phyloP scores from a whole-genome alignment of 768 basidiomycete species.

The Punctularia strigosozonata region DNA sequence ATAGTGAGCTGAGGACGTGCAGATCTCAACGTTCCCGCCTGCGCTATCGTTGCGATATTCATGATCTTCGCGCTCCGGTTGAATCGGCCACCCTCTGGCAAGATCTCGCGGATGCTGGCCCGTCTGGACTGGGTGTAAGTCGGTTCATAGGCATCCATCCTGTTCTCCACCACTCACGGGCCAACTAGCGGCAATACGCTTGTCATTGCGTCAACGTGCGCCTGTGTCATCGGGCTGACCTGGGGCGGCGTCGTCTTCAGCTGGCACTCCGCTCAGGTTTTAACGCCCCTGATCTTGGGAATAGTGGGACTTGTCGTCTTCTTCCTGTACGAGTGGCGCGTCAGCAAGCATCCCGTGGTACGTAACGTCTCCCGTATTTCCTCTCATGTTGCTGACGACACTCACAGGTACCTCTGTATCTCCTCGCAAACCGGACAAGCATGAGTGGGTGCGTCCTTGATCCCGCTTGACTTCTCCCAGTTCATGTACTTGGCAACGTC shows the following conservation, averaged over 20 bases:
- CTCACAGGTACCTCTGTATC: constrained; percentile 20
- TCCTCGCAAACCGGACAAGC: constrained; percentile 21
- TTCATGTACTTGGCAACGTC: too few species aligned
- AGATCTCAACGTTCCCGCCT: constrained; percentile 30
- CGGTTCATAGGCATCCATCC: too few species aligned
- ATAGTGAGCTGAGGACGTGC: neutral
- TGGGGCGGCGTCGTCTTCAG: constrained; percentile 19
- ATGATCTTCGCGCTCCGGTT: constrained; percentile 21
- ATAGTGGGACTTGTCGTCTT: constrained; percentile 8
- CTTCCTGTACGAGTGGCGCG: neutral
- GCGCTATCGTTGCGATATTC: constrained; percentile 14
- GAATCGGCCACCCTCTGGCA: constrained; percentile 19
- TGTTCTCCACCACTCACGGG: neutral
- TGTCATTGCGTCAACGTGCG: constrained; percentile 18
- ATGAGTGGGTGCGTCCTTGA: constrained; percentile 19
- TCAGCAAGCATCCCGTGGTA: constrained; percentile 23
- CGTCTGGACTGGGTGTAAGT: constrained; percentile 29
- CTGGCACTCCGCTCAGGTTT: constrained; percentile 15
- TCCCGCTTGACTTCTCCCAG: too few species aligned
- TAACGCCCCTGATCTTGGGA: constrained; percentile 22
- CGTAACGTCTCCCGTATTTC: constrained; percentile 4
- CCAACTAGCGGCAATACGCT: constrained; percentile 22
- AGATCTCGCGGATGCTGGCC: constrained; percentile 18
- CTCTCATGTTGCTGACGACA: neutral
- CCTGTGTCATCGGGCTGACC: constrained; percentile 21